A percentile compares a stretch with the other conserved stretches of the same genome.
phyloP scores from a whole-genome alignment of 768 basidiomycete species.

The Auricularia heimuer region DNA sequence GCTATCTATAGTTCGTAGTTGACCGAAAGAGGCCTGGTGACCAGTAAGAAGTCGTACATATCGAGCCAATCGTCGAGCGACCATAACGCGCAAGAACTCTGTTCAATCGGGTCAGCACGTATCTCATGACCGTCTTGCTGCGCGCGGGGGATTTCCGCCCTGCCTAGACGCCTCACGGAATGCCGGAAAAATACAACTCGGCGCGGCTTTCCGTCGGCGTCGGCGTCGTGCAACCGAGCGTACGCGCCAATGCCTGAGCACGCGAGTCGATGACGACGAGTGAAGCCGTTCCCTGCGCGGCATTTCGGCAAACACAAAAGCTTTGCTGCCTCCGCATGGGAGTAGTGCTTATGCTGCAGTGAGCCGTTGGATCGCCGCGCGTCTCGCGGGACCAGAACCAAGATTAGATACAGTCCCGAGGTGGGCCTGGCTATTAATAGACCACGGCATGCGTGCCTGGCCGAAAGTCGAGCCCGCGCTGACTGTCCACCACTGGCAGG shows the following conservation, averaged over 20 bases:
- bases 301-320: background rate
- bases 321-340: background rate
- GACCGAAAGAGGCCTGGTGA: background rate
- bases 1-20: background rate
- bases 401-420: too few species aligned
- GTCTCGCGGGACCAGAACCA: background rate
- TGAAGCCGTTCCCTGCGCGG: background rate
- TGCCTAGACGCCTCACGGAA: background rate
- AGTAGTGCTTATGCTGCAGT: background rate
- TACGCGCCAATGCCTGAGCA: background rate
- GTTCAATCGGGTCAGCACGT: background rate
- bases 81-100: background rate
- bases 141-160: background rate
- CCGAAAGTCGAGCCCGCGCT: too few species aligned
- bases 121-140: background rate
- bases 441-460: too few species aligned
- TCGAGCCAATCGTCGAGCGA: background rate
- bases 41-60: background rate
- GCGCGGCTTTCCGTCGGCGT: background rate
- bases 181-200: background rate
- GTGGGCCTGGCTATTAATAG: too few species aligned
- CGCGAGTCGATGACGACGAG: background rate
- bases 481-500: too few species aligned
- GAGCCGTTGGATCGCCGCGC: background rate
- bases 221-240: background rate